Evolutionary conservation across 805 yeast genomes (phyloP).

Genomic region (Metahyphopichia silvanorum): DNA sequence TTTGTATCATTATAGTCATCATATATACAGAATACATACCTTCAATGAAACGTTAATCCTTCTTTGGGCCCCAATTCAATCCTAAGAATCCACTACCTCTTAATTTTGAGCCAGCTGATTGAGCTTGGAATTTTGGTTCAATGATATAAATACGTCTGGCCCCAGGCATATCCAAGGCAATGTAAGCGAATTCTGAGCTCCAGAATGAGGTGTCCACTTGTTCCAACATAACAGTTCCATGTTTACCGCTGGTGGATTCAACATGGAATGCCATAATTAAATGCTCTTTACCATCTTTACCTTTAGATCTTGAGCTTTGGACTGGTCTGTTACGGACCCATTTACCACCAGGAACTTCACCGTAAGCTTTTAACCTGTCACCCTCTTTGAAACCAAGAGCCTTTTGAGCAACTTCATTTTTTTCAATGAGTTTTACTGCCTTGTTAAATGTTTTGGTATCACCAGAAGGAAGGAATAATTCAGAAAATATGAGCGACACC

Average conservation of each 20-base stretch:
- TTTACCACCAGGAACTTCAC: slow-evolving; percentile 65
- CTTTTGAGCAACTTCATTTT: slow-evolving; percentile 57
- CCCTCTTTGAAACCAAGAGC: slow-evolving; percentile 53
- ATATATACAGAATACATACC: not conserved
- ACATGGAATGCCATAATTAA: slow-evolving; percentile 83
- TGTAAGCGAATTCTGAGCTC: slow-evolving; percentile 65
- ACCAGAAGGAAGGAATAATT: slow-evolving; percentile 83
- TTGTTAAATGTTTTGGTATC: slow-evolving; percentile 88
- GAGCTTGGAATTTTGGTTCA: slow-evolving; percentile 51
- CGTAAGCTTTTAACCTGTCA: slow-evolving; percentile 75
- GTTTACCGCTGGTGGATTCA: slow-evolving; percentile 58
- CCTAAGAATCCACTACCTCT: slow-evolving; percentile 67
- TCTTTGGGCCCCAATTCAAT: slow-evolving; percentile 82
- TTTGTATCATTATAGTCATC: not conserved
- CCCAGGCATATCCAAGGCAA: slow-evolving; percentile 75
- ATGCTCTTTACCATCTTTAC: slow-evolving; percentile 76
- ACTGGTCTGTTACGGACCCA: slow-evolving; percentile 91
- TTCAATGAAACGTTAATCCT: slow-evolving; percentile 27
- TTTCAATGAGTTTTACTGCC: slow-evolving; percentile 74
- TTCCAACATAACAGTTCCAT: slow-evolving; percentile 76
- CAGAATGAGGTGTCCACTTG: slow-evolving; percentile 67
- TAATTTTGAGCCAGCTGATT: slow-evolving; percentile 37
- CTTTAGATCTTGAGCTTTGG: slow-evolving; percentile 61
- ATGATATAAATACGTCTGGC: slow-evolving; percentile 65
- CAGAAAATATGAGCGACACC: slow-evolving; percentile 72